phyloP scores from a whole-genome alignment of 257 asterid species.

The Lycium barbarum region DNA sequence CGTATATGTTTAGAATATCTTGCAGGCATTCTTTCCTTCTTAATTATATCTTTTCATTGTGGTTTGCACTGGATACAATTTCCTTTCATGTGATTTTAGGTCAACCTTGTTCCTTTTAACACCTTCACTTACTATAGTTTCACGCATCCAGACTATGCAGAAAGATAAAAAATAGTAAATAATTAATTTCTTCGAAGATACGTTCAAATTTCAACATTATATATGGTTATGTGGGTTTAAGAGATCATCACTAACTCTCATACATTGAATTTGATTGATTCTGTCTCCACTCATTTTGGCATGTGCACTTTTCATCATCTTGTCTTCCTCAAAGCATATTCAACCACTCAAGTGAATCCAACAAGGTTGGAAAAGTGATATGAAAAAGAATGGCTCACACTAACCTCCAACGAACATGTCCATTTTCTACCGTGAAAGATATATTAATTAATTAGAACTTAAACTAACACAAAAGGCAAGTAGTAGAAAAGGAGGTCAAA shows the following conservation, averaged over 20 bases:
- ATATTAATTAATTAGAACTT: background rate
- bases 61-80: background rate
- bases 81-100: too few relatives aligned
- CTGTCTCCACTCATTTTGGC: background rate
- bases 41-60: background rate
- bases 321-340: background rate
- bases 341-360: background rate
- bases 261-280: slow-evolving; percentile 15
- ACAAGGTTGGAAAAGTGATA: slow-evolving; percentile 23
- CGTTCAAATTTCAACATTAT: background rate
- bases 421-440: background rate
- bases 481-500: background rate
- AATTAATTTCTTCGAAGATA: too few relatives aligned
- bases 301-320: slow-evolving; percentile 3
- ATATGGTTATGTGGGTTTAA: background rate
- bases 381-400: background rate
- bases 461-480: slow-evolving; percentile 18
- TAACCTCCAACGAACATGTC: background rate
- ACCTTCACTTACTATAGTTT: too few relatives aligned
- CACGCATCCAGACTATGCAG: too few relatives aligned
- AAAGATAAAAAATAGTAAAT: too few relatives aligned
- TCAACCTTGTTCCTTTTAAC: too few relatives aligned
- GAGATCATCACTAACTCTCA: background rate
- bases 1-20: background rate
- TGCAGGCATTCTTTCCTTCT: background rate